A percentile compares a stretch with the other conserved stretches of the same genome.
Evolutionary conservation across 805 yeast genomes (phyloP).

Genomic region (Starmerella tilneyi): DNA sequence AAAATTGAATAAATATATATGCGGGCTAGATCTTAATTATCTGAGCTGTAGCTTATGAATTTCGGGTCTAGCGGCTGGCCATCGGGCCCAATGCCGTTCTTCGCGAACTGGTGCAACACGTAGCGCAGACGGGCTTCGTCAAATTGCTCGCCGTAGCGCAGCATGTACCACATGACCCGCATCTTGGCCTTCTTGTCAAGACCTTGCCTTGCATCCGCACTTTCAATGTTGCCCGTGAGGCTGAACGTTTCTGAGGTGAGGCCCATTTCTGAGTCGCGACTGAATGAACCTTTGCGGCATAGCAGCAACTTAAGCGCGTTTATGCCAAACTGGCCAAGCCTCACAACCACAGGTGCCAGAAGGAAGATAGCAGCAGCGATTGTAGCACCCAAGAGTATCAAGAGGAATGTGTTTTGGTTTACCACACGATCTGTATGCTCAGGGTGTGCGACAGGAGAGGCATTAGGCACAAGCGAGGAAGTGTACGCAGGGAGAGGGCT

Average conservation of each 20-base stretch:
- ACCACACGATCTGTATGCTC: not conserved
- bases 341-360: constrained; percentile 6
- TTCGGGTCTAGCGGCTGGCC: constrained; percentile 62
- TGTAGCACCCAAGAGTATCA: not conserved
- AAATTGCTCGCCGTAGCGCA: constrained; percentile 40
- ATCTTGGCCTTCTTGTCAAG: constrained; percentile 46
- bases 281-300: constrained; percentile 14
- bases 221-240: constrained; percentile 38
- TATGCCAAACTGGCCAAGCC: constrained; percentile 4
- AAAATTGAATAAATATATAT: too few species aligned
- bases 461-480: too few species aligned
- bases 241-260: constrained; percentile 51
- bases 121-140: constrained; percentile 59
- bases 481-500: too few species aligned
- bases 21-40: too few species aligned
- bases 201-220: constrained; percentile 52
- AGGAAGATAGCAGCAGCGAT: constrained; percentile 4
- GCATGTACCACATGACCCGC: constrained; percentile 48
- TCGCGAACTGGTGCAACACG: constrained; percentile 38
- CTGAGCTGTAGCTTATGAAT: constrained; percentile 34
- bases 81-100: constrained; percentile 49
- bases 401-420: not conserved
- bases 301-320: constrained; percentile 8
- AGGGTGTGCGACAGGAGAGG: not conserved
- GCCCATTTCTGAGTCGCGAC: constrained; percentile 33